Base-by-base conservation (phyloP, 805 yeast genomes). In the Candida orba region DNA sequence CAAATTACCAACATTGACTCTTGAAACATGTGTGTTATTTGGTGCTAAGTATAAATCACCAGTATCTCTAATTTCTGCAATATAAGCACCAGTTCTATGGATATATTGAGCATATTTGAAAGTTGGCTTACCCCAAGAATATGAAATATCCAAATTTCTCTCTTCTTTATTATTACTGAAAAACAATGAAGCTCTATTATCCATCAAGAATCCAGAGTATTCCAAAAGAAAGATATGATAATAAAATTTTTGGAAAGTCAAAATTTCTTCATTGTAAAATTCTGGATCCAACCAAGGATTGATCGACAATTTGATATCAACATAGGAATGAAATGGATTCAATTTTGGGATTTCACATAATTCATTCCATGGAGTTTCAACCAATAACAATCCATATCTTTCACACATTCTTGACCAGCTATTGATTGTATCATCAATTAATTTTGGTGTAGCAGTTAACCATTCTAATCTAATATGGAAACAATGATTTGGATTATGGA, bases 401-500 rank as follows among this genome's bases (percentile, higher is more conserved):
- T 88, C 95, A 53, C 96, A 87, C 39, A 82, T 68, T 44, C 96
- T 73, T 0, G 88, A 76, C 86, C 97, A 84, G 39, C 78, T 73
- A 36, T 72, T 78, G 36, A 89, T 71, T 12, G 84, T 69, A 51
- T 89, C 95, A 46, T 89, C 96, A 40, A 87, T 78, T 29, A 86
- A 66, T 57, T 84, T 85, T 2, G 95, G 84, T 0, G 98, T 88
- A 0, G 95, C 80, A 47, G 84, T 87, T 29, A 91, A 66, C 99
- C 99, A 93, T 59, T 93, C 97, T 13, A 91, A 62, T 38, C 96
- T 70, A 29, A 93, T 74, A 57, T 91, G 98, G 66, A 81, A 93
- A 58, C 97, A 90, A 55, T 90, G 95, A 52, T 85, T 91, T 0
- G 97, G 96, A 57, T 90, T 91, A 60, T 89, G 96, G 4, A 90